Evolutionary conservation across 352 stramenopile genomes (phyloP), one percentile per base, ranked within the genome.

Genomic region (Globisporangium perplexum): DNA sequence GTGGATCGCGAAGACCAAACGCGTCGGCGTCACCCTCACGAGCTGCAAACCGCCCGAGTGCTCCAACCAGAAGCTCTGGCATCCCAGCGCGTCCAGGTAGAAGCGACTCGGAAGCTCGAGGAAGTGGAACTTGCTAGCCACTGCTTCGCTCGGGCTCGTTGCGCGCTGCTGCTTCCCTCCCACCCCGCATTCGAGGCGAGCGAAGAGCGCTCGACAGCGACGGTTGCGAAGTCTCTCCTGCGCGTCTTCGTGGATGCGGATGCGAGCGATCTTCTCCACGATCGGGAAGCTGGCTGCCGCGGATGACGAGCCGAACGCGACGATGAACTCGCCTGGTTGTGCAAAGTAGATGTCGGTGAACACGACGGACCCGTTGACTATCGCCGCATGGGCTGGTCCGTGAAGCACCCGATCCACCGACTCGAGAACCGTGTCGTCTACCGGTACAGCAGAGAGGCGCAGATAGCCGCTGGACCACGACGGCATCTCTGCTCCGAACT

Each of bases 401-500:
- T 59, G 42, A 7, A 58, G 42, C 30, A 62, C 44, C 23, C 49
- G 52, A 10, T 41, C 35, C 10, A 47, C 42, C 7, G 45, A 20
- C n/a, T 51, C 54, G 17, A 49, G 17, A 22, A 12, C 35, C 23
- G 48, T 55, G 14, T 28, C 41, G 2, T 8, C 39, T 20, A 23
- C 58, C 20, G 31, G 36, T 22, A 22, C 49, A 49, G 60, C 67
- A 7, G 36, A 30, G 8, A 71, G 30, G 38, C 71, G 43, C 7
- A 86, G 39, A 31, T 71, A 70, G 11, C 66, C 60, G 18, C 43
- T 43, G 10, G 24, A 62, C 52, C 59, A 50, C 15, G 3, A 55
- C 18, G 55, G 22, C 61, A 88, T 74, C 3, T 65, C 49, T 44
- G 74, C 57, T 28, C 66, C 68, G 24, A 83, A 90, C 62, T 90